A percentile compares a stretch with the other conserved stretches of the same genome.
phyloP scores from a whole-genome alignment of 257 asterid genomes.

The Petrea volubilis region DNA sequence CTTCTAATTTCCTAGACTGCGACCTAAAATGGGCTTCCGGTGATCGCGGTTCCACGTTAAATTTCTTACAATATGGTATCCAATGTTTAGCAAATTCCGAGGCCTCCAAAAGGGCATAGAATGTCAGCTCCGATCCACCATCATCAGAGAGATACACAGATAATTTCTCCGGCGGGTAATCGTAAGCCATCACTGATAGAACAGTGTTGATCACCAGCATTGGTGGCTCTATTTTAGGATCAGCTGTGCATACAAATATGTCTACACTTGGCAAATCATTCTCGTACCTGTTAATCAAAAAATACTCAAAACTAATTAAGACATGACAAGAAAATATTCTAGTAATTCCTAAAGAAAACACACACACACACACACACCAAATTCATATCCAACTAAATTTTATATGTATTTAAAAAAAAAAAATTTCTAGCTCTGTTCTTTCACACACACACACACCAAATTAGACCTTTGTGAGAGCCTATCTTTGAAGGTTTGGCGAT shows the following conservation, averaged over 20 bases:
- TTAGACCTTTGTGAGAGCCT: constrained; percentile 60
- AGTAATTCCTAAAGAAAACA: neutral
- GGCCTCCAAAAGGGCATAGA: constrained; percentile 76
- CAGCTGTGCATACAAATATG: constrained; percentile 87
- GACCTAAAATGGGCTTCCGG: constrained; percentile 65
- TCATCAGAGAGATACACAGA: constrained; percentile 86
- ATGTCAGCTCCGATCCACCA: constrained; percentile 75
- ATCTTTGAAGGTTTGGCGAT: constrained; percentile 58
- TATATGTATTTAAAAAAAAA: no score
- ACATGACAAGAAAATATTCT: neutral
- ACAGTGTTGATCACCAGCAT: constrained; percentile 82
- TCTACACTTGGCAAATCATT: constrained; percentile 73
- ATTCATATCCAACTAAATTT: no score
- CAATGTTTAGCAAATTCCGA: constrained; percentile 66
- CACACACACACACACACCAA: neutral
- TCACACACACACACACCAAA: neutral
- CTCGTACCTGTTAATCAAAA: constrained; percentile 40
- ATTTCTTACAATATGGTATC: constrained; percentile 74
- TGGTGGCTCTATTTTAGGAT: constrained; percentile 82
- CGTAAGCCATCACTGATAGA: constrained; percentile 81
- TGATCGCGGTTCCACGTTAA: constrained; percentile 64
- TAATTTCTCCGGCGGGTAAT: constrained; percentile 77
- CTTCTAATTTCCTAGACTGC: constrained; percentile 26
- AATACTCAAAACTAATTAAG: neutral
- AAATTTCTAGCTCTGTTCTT: no score